Percentiles rank a stretch among this genome's conserved stretches.
Evolutionary conservation across 441 rosid genomes (phyloP).

Genomic region (Daphne laureola): DNA sequence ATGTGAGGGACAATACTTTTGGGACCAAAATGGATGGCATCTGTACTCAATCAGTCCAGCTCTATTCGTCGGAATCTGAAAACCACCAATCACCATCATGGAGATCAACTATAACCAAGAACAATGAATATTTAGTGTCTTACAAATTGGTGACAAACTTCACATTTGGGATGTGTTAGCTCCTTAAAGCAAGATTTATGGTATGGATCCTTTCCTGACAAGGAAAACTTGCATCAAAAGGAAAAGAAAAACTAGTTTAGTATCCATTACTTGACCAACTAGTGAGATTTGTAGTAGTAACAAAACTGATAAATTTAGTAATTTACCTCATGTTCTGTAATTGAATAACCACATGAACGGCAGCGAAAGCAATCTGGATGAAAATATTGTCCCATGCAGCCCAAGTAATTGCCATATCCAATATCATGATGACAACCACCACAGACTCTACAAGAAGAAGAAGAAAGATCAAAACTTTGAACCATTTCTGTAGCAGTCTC

Average conservation of each 20-base stretch:
- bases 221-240: constrained; percentile 69
- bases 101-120: too few species aligned
- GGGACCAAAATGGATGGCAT: constrained; percentile 95
- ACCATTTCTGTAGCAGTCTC: too few species aligned
- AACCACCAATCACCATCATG: background rate
- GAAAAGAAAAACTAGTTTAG: constrained; percentile 24
- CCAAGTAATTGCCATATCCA: constrained; percentile 65
- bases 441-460: constrained; percentile 44
- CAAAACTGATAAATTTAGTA: too few species aligned
- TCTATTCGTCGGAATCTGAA: constrained; percentile 75
- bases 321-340: constrained; percentile 88
- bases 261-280: background rate
- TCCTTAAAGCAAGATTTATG: constrained; percentile 90
- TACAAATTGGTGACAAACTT: constrained; percentile 88
- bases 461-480: background rate
- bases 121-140: constrained; percentile 15
- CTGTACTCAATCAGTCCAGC: constrained; percentile 86
- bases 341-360: constrained; percentile 51
- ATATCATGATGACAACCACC: constrained; percentile 60
- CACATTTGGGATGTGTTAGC: constrained; percentile 86
- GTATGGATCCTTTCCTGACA: constrained; percentile 61
- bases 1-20: constrained; percentile 85
- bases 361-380: constrained; percentile 88
- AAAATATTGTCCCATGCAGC: constrained; percentile 73
- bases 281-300: too few species aligned